A percentile compares a stretch with the other conserved stretches of the same genome.
Conservation (phyloP, 306 rosid genomes). For the Ziziphus jujuba region DNA sequence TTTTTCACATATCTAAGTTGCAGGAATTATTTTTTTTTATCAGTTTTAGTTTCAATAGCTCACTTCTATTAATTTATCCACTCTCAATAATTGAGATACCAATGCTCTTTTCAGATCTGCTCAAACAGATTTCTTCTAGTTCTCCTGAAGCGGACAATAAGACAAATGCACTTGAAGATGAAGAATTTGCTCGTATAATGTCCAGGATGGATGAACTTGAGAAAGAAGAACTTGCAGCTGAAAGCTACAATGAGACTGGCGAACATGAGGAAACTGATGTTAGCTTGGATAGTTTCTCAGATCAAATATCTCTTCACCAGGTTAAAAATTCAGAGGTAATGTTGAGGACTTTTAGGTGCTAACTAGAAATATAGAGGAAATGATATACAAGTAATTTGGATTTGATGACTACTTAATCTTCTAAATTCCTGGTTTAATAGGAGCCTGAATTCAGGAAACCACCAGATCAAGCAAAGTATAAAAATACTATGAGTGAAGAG, state of each 20-base stretch:
- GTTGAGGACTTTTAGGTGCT: constrained; percentile 26
- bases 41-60: too few species aligned
- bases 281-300: constrained; percentile 33
- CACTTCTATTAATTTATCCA: background rate
- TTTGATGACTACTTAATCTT: constrained; percentile 12
- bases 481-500: constrained; percentile 17
- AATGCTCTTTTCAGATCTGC: constrained; percentile 39
- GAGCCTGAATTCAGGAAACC: constrained; percentile 28
- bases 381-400: constrained; percentile 14
- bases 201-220: constrained; percentile 74
- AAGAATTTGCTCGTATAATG: constrained; percentile 53
- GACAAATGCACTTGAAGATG: constrained; percentile 38
- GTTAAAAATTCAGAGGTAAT: constrained; percentile 44
- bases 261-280: constrained; percentile 38
- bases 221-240: constrained; percentile 75
- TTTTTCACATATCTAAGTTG: too few species aligned
- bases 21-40: too few species aligned
- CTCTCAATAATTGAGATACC: background rate
- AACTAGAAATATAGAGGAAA: constrained; percentile 25
- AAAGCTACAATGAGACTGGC: constrained; percentile 31
- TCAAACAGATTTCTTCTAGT: constrained; percentile 34
- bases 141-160: constrained; percentile 26
- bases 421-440: constrained; percentile 36
- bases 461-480: constrained; percentile 32
- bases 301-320: constrained; percentile 37